Evolutionary conservation across 345 rosid species (phyloP), one percentile per base, ranked within the genome.

Genomic region (Luvunga scandens): DNA sequence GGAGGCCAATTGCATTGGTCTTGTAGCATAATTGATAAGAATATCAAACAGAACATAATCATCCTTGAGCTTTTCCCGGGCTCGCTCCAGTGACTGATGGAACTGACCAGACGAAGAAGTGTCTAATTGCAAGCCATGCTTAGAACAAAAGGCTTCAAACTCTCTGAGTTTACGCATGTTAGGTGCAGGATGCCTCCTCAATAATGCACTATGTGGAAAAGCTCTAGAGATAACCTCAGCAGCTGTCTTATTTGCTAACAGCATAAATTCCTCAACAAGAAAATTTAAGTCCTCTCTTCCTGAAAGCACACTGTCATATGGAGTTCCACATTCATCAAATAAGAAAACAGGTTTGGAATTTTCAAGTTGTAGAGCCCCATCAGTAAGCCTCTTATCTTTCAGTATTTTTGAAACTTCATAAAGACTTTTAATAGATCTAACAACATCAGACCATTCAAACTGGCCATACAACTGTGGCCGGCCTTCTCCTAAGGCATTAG

Each of bases 241-340:
- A 18, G 93, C 93, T 19, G 99, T 93, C 72, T 66, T 83, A 76
- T 92, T 95, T 14, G 99, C 99, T 85, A 95, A 84, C 78, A 95
- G 96, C 98, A 95, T 93, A 72, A 95, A 91, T 88, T 95, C 99
- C 90, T 92, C 98, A 62, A 95, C 93, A 39, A 95, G 86, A 80
- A 87, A 85, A 75, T 87, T 88, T 2, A 94, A 93, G 76, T 85
- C 90, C 71, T 76, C 87, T 73, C 59, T 75, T 65, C 79, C 86
- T 59, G 66, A 82, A 69, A 87, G 81, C 81, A 79, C 77, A 73
- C 88, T 86, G 68, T 93, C 97, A 42, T 86, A 87, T 5, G 96
- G 98, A 67, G 86, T 75, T 83, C 99, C 99, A 82, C 76, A 57
- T 76, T 93, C 90, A 85, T 95, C 95, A 79, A 89, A 86, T 53